Base-by-base conservation (phyloP, 805 yeast genomes). In the Yueomyces sinensis region DNA sequence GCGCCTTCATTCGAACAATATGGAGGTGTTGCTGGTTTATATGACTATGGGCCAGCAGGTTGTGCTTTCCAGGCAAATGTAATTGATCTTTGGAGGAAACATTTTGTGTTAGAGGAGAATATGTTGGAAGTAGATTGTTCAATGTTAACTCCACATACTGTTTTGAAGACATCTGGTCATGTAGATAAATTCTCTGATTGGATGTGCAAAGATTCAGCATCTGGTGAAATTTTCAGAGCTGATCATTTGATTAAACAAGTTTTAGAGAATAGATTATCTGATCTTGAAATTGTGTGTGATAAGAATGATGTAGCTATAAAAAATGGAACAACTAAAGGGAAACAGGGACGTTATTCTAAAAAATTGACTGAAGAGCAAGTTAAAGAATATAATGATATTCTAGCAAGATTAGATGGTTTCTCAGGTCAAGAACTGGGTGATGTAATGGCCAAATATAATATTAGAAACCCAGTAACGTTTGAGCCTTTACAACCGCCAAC, bases 31-130 rank as follows among this genome's bases (percentile, higher is more conserved):
- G 82, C 95, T 32, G 98, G 98, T 45, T 70, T 89, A 39, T 89
- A 83, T 60, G 98, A 89, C 61, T 89, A 87, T 57, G 98, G 98
- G 64, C 98, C 98, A 43, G 95, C 98, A 58, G 97, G 97, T 41
- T 89, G 97, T 66, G 93, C 97, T 9, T 73, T 89, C 62, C 96
- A 89, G 67, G 94, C 96, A 51, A 89, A 89, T 60, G 71, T 89
- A 41, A 66, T 91, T 42, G 98, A 91, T 54, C 70, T 74, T 34
- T 89, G 98, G 98, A 80, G 96, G 68, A 89, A 86, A 60, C 98
- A 89, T 63, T 89, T 89, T 58, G 76, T 89, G 41, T 67, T 91
- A 46, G 97, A 91, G 63, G 98, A 89, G 65, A 96, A 89, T 54
- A 89, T 89, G 97, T 72, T 87, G 55, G 98, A 89, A 63, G 96